Evolutionary conservation across 371 early-diverging fungal species (phyloP).

Genomic region (Syncephalastrum contaminatum): DNA sequence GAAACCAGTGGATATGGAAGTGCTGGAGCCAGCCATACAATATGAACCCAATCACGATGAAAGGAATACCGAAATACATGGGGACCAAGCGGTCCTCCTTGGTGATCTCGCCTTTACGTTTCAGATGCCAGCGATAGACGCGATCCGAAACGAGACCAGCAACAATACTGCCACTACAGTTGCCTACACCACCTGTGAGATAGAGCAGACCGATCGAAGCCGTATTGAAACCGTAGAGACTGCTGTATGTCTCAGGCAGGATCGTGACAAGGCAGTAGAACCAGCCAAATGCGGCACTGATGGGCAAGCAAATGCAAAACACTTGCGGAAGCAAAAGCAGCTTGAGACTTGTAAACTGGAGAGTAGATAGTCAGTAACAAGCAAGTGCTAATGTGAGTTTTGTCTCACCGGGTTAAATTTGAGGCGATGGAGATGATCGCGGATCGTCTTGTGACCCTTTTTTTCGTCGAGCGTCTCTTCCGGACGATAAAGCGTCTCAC

Average conservation of each 20-base stretch:
- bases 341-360: conserved; percentile 28
- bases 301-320: conserved; percentile 21
- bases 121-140: conserved; percentile 17
- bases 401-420: conserved; percentile 40
- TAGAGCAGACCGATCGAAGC: conserved; percentile 49
- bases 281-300: conserved; percentile 43
- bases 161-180: conserved; percentile 36
- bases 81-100: conserved; percentile 26
- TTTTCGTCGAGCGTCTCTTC: background rate
- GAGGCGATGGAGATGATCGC: conserved; percentile 10
- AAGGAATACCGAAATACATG: conserved; percentile 26
- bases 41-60: conserved; percentile 21
- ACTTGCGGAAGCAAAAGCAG: conserved; percentile 24
- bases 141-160: conserved; percentile 41
- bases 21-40: conserved; percentile 43
- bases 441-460: background rate
- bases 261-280: conserved; percentile 51
- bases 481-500: conserved; percentile 47
- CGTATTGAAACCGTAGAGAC: conserved; percentile 42
- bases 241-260: conserved; percentile 36
- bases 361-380: too few relatives aligned
- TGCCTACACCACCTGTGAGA: conserved; percentile 52
- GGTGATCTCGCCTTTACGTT: conserved; percentile 10
- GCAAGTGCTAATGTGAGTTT: too few relatives aligned
- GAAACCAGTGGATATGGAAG: conserved; percentile 22